Evolutionary conservation across 352 stramenopile genomes (phyloP).

Genomic region (Phytophthora megakarya): DNA sequence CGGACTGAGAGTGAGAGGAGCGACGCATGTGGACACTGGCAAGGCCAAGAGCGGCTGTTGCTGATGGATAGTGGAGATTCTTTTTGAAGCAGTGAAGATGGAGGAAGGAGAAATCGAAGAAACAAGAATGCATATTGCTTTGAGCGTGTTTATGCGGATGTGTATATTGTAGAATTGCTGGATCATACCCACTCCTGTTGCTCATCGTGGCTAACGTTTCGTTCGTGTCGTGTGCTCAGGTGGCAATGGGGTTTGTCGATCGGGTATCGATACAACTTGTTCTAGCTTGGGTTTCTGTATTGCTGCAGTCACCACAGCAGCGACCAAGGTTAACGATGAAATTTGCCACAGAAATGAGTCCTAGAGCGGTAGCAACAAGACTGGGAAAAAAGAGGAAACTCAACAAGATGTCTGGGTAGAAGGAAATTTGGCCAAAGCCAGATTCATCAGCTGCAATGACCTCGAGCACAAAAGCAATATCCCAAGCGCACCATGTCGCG

Average conservation of each 20-base stretch:
- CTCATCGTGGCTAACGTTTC: neutral
- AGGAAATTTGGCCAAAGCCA: too few species aligned
- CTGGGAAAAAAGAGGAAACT: neutral
- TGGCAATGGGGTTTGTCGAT: neutral
- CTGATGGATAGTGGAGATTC: slow-evolving; percentile 26
- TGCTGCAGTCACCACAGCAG: too few species aligned
- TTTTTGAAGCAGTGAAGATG: slow-evolving; percentile 26
- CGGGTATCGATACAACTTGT: neutral
- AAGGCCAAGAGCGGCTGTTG: slow-evolving; percentile 70
- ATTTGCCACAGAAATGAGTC: neutral
- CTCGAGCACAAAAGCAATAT: neutral
- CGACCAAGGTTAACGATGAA: too few species aligned
- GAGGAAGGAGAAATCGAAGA: slow-evolving; percentile 8
- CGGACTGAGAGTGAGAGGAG: slow-evolving; percentile 55
- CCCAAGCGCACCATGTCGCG: neutral
- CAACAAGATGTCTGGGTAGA: neutral
- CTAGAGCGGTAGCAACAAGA: neutral
- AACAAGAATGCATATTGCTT: slow-evolving; percentile 33
- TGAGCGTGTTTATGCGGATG: slow-evolving; percentile 1
- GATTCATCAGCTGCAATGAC: too few species aligned
- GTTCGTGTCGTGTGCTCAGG: neutral
- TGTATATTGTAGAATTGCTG: neutral
- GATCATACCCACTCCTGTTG: neutral
- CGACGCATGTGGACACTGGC: slow-evolving; percentile 48
- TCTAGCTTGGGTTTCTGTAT: too few species aligned